Evolutionary conservation across 1,284 basidiomycete species (phyloP), one percentile per base, ranked within the genome.

Genomic region (Irpex sp.): DNA sequence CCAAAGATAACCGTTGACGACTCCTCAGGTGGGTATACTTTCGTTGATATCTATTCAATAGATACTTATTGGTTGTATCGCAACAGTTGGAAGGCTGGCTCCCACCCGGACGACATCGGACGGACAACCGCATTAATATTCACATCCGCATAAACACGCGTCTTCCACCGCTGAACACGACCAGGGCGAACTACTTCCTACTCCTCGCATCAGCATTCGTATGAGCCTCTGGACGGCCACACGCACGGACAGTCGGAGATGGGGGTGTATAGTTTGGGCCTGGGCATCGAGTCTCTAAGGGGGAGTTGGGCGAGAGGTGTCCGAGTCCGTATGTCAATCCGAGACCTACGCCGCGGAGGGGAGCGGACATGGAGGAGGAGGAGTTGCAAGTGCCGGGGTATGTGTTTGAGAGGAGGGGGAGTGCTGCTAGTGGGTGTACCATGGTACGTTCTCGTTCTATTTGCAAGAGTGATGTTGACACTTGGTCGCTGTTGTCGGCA

Each of bases 331-430:
- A 59, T 38, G 61, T 49, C n/a, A 57, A 65, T 44, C 66, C 66
- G 3, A 26, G 66, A 4, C 57, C 57, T 19, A 58, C 63, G 34
- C 51, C 57, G 31, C 3, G 1, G n/a, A 15, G 31, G 21, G 21
- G 15, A 15, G 40, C 2, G 11, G 40, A 44, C n/a, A n/a, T n/a
- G n/a, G n/a, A n/a, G n/a, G n/a, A 19, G 9, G 64, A 49, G 11
- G 57, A 62, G 17, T 26, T 67, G 6, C 52, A 66, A 15, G 65
- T 67, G 3, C 73, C 72, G 2, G 60, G 64, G 11, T 73, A 71
- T 56, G 71, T 73, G 5, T 72, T 68, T 59, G 70, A 69, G 54
- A 63, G 73, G 37, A 66, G 73, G 34, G 73, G 71, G 4, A 73
- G 73, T 49, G 68, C 70, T 17, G 65, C 70, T 7, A 72, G 71